phyloP scores from a whole-genome alignment of 73 alveolate genomes.

The Urostyla sp. region DNA sequence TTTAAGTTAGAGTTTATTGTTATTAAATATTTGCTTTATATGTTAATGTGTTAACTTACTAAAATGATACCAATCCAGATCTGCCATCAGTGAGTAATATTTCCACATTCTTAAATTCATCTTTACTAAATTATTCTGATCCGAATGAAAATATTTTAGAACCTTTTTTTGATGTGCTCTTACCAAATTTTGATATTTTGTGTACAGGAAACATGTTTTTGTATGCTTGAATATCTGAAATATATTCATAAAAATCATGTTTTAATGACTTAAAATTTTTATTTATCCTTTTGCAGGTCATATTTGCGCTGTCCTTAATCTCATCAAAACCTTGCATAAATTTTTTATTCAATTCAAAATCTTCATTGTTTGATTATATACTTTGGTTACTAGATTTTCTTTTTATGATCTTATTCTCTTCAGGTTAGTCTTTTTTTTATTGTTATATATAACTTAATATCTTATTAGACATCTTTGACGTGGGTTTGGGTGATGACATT shows the following conservation, averaged over 20 bases:
- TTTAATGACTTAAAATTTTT: not conserved
- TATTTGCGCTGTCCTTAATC: constrained; percentile 2
- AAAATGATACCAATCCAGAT: constrained; percentile 5
- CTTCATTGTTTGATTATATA: no score
- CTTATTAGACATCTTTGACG: no score
- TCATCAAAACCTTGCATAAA: constrained; percentile 40
- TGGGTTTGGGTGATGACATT: no score
- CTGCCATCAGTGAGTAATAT: constrained; percentile 7
- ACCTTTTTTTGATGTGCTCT: not conserved
- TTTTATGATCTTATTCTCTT: no score
- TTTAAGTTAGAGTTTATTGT: no score
- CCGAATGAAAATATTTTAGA: not conserved
- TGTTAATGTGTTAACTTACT: constrained; percentile 4
- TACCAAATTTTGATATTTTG: constrained; percentile 19
- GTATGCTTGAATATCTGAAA: constrained; percentile 17
- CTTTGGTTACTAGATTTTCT: no score
- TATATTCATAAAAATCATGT: constrained; percentile 15
- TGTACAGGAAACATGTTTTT: constrained; percentile 17
- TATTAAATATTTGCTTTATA: no score
- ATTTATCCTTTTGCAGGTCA: constrained; percentile 22
- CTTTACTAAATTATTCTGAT: not conserved
- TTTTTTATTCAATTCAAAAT: constrained; percentile 23
- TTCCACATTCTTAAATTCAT: constrained; percentile 12
- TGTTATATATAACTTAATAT: no score
- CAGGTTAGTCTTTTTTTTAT: no score